Evolutionary conservation across 768 basidiomycete species (phyloP).

Genomic region (Cystobasidium onofrii): DNA sequence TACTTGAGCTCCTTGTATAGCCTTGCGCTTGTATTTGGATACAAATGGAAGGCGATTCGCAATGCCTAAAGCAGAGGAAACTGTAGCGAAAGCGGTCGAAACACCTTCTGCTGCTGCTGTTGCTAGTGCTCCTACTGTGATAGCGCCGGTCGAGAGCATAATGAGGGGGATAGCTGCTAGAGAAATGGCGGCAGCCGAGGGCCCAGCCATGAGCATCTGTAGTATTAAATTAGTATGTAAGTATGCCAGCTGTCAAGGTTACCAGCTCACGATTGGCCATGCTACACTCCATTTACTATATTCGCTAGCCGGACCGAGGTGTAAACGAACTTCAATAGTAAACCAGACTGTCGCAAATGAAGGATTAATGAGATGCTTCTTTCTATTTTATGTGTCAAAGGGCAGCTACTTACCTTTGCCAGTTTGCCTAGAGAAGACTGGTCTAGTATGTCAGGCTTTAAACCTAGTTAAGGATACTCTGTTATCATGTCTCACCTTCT

Average conservation of each 20-base stretch:
- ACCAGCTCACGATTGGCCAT: conserved; percentile 17
- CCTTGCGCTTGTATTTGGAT: conserved; percentile 7
- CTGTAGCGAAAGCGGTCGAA: conserved; percentile 11
- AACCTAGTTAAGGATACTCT: too few species aligned
- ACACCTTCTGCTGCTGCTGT: conserved; percentile 14
- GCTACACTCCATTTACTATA: conserved; percentile 26
- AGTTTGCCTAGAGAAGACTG: conserved; percentile 13
- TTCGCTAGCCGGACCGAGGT: conserved; percentile 24
- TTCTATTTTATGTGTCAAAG: too few species aligned
- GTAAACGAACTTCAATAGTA: conserved; percentile 27
- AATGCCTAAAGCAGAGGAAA: conserved; percentile 5
- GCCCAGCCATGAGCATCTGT: conserved; percentile 31
- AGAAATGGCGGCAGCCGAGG: conserved; percentile 21
- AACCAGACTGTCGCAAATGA: conserved; percentile 4
- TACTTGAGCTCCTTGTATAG: conserved; percentile 1
- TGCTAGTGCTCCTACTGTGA: conserved; percentile 17
- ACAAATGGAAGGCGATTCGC: conserved; percentile 15
- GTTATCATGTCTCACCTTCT: conserved; percentile 17
- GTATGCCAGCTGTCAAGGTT: neutral
- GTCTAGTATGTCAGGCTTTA: neutral
- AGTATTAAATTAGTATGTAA: neutral
- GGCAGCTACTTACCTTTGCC: too few species aligned
- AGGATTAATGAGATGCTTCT: neutral
- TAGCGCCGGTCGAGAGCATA: conserved; percentile 6
- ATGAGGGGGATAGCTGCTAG: conserved; percentile 24